Evolutionary conservation across 2,329 filamentous ascomycete species (phyloP), one percentile per base, ranked within the genome.

Genomic region (Ophiostoma piceae): DNA sequence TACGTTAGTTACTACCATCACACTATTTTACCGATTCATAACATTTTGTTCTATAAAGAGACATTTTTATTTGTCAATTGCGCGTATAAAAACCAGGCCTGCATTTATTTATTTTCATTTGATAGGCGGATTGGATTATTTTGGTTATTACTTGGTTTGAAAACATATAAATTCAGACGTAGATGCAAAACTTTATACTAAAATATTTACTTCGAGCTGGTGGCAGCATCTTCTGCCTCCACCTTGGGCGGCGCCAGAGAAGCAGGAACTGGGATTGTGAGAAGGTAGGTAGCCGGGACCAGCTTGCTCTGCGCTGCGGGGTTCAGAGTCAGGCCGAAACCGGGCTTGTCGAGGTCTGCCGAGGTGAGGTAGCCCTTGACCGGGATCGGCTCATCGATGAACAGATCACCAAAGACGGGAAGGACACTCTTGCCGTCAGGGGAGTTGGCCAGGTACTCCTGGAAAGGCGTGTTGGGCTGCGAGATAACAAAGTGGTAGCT

Each of bases 401-500:
- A 97, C 68, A 97, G 83, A 75, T 96, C 91, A 47, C 94, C 94
- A 79, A 97, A 97, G 7, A 97, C 94, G 1, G 94, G 94, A 72
- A 94, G 82, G 22, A 97, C 94, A 72, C 88, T 93, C 82, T 92
- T 92, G 67, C 94, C 94, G 76, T 97, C 93, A 0, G 93, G 87
- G 1, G 92, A 96, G 81, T 97, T 97, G 74, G 94, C 94, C 32
- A 97, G 85, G 77, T 97, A 97, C 80, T 97, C 94, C 79, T 97
- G 94, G 85, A 97, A 97, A 5, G 94, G 94, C 16, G 90, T 92
- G 81, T 97, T 96, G 73, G 92, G 88, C 80, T 97, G 94, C 64
- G 92, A 96, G 72, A 97, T 90, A 74, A 97, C 94, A 77, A 96
- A 97, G 80, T 97, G 94, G 81, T 97, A 97, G 76, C 92, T 95